phyloP scores from a whole-genome alignment of 139 green algal species.

The Cymbomonas tetramitiformis region DNA sequence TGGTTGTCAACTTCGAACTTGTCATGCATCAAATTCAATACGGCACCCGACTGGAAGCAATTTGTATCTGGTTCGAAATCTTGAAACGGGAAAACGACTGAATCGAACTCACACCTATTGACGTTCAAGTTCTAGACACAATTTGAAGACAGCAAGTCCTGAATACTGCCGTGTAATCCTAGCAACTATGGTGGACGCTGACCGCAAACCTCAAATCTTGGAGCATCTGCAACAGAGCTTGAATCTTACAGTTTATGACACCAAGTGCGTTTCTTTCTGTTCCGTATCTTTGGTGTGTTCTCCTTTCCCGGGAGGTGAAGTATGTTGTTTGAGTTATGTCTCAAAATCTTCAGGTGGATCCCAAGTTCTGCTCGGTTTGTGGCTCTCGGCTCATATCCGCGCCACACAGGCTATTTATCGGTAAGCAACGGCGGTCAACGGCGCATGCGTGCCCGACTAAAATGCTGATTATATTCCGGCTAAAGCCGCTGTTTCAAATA shows the following conservation, averaged over 20 bases:
- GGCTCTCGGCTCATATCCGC: conserved; percentile 45
- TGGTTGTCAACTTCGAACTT: too few relatives aligned
- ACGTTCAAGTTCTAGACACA: too few relatives aligned
- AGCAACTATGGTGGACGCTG: too few relatives aligned
- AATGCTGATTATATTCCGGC: too few relatives aligned
- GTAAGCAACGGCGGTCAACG: conserved; percentile 17
- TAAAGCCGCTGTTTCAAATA: too few relatives aligned
- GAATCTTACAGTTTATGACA: conserved; percentile 60
- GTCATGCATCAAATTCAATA: too few relatives aligned
- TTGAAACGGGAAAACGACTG: too few relatives aligned
- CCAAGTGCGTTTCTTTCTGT: conserved; percentile 37
- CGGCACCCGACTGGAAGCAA: too few relatives aligned
- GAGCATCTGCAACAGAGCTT: conserved; percentile 59
- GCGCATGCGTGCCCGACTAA: neutral
- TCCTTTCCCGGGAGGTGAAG: neutral
- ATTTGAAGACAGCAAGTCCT: too few relatives aligned
- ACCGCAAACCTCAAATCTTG: conserved; percentile 69
- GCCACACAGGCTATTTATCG: conserved; percentile 55
- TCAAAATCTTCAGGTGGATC: conserved; percentile 65
- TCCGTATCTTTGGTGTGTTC: neutral
- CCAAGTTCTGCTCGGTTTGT: conserved; percentile 62
- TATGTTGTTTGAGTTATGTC: neutral
- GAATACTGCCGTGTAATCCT: too few relatives aligned
- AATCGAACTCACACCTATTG: too few relatives aligned
- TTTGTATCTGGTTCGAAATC: too few relatives aligned